Evolutionary conservation across 345 rosid genomes (phyloP), one percentile per base, ranked within the genome.

Genomic region (Brassica incana): DNA sequence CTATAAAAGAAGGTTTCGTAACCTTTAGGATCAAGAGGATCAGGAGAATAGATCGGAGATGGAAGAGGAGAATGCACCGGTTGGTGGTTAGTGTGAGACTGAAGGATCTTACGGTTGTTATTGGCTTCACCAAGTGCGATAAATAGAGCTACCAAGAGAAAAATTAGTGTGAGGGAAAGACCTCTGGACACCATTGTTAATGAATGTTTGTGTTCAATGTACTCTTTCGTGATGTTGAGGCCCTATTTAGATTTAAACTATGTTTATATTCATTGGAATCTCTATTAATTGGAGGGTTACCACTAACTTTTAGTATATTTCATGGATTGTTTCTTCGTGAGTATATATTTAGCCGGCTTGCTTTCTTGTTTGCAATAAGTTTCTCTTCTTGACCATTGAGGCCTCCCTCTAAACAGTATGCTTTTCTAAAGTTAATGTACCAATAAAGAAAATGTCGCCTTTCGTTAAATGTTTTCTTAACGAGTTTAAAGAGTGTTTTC

Each of bases 41-140:
- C 23, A 59, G 76, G 67, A 12, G 76, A 38, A 72, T 8, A 0
- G 25, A 14, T 25, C 11, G 67, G 76, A 60, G 76, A 72, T 60
- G 67, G 76, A 60, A 72, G 67, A n/a, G 77, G 69, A 73, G 77
- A 73, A 73, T 73, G 69, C 50, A 43, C 12, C 43, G 77, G 77
- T 63, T 73, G 68, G 68, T 7, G 30, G 40, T 61, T 59, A 59
- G 76, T 38, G 54, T 59, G 52, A 61, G 67, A 40, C 27, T 25
- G 29, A 52, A 40, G 25, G 20, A 62, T 23, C 68, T 61, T 73
- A 30, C 77, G 77, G 61, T 27, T 73, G 76, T 38, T 73, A 15
- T 61, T 73, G 59, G 76, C 68, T n/a, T 73, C 76, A 63, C 69
- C 43, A 45, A 63, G 45, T 45, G 36, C 12, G 12, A 15, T 66